A percentile compares a stretch with the other conserved stretches of the same genome.
These are phyloP conservation scores for Salvia hispanica DNA, from an alignment of 257 asterid species.

Conservation along the genomic window DNA sequence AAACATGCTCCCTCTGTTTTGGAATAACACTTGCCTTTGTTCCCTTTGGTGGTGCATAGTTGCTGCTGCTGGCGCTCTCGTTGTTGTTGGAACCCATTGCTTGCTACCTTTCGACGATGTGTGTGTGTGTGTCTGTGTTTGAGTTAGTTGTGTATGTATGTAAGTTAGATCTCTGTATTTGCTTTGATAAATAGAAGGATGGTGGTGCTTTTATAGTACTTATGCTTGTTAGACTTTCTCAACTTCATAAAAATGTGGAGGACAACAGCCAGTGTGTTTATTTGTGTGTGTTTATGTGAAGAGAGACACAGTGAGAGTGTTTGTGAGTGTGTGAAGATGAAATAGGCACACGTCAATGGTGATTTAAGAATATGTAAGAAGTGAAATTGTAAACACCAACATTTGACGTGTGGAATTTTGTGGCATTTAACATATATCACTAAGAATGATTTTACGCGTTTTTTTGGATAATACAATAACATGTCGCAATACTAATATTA, in stretches of 20 bases:
- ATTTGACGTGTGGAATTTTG: no score
- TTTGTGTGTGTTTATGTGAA: no score
- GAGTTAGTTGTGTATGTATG: no score
- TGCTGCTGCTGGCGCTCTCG: conserved; percentile 19
- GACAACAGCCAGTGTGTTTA: neutral
- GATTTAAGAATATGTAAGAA: no score
- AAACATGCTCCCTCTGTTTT: conserved; percentile 20
- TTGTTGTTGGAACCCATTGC: conserved; percentile 12
- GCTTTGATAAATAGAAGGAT: neutral
- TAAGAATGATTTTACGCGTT: no score
- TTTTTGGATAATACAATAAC: no score
- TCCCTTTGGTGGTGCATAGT: neutral
- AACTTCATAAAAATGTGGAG: conserved; percentile 10
- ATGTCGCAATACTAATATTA: no score
- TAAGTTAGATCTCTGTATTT: neutral
- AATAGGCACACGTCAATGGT: no score
- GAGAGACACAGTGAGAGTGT: neutral
- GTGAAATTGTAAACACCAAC: no score
- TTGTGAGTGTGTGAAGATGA: neutral
- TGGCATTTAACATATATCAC: no score
- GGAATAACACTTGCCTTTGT: conserved; percentile 14
- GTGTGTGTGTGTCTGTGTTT: neutral
- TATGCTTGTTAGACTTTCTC: neutral
- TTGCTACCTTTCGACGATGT: neutral
- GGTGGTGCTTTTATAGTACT: neutral